Evolutionary conservation across 257 asterid genomes (phyloP), one percentile per base, ranked within the genome.

Genomic region (Gentiana dahurica): DNA sequence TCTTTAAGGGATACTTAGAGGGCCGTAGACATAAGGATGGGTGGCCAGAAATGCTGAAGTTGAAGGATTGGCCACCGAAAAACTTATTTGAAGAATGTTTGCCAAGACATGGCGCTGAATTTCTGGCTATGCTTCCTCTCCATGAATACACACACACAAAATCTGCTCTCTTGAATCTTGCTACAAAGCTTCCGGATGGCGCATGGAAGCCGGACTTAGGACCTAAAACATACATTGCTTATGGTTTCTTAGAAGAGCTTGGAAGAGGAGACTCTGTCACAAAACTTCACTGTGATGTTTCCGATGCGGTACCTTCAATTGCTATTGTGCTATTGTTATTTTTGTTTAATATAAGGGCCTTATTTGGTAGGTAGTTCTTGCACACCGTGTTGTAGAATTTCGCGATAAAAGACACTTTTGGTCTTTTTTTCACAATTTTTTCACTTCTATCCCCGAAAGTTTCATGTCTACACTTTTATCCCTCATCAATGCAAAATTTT

Each of bases 11-110:
- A 65, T 89, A 89, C 75, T 41, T 76, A 49, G 87, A 85, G 69
- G 94, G 92, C 24, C 86, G 83, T 56, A 65, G 47, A 57, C 87
- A 83, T 66, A 39, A 4, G 55, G 73, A 50, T 34, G 89, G 95
- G 68, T 80, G 84, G 95, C 95, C 97, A 38, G 84, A 82, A 68
- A 79, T 85, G 76, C 69, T 85, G 65, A 88, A 88, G 66, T 64
- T 88, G 70, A 88, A 85, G 79, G 97, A 88, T 69, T 88, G 97
- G 97, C 97, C 97, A 9, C 95, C 95, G n/a, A 41, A 85, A 4
- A 76, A 75, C 74, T 64, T 65, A 51, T 83, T 89, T 65, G 85
- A 78, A 68, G 85, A 85, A 71, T 83, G 95, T 57, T 71, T 89
- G 65, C 97, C 97, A 0, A 79, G 90, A 65, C 95, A 89, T 61